Evolutionary conservation across 306 rosid species (phyloP), one percentile per base, ranked within the genome.

Genomic region (Neltuma alba): DNA sequence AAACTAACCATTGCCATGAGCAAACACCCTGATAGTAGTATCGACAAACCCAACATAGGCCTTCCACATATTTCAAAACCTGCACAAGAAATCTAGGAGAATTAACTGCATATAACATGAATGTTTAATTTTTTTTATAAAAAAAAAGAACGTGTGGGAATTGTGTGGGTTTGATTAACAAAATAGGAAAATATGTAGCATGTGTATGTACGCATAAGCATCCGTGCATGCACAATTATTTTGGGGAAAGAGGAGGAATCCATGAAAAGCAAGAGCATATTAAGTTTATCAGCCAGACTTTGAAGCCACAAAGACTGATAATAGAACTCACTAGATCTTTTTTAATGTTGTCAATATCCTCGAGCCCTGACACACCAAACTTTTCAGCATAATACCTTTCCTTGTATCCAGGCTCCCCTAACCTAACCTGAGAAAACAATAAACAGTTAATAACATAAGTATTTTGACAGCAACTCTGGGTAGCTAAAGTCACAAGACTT

Each of bases 1-100:
- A 28, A 33, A 84, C 91, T 80, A 79, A 95, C 99, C 99, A 95
- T 78, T 77, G 92, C 99, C 99, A 95, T 36, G 99, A 95, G 89
- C 98, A 91, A 70, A 95, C 98, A 60, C 99, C 99, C 84, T 93
- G 97, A 85, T 90, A 93, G 86, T 95, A 95, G 81, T 95, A 95
- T 50, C 94, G 98, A 80, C 97, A 90, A 50, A 95, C 97, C 99
- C 99, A 95, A 77, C 98, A 92, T 77, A 95, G 91, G 81, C 99
- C 99, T 88, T 95, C 99, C 47, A 93, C 96, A 79, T 89, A 95
- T 77, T 90, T 95, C 85, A 88, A 83, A 81, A 92, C 94, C 99
- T 95, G 83, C 82, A 82, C 8, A 84, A 69, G 83, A 83, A 52
- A 82, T 62, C 38, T 54, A 58, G 33, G 79, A 65, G 72, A 54